Base-by-base conservation (phyloP, 2,329 filamentous ascomycete genomes). In the Macroventuria anomochaeta region DNA sequence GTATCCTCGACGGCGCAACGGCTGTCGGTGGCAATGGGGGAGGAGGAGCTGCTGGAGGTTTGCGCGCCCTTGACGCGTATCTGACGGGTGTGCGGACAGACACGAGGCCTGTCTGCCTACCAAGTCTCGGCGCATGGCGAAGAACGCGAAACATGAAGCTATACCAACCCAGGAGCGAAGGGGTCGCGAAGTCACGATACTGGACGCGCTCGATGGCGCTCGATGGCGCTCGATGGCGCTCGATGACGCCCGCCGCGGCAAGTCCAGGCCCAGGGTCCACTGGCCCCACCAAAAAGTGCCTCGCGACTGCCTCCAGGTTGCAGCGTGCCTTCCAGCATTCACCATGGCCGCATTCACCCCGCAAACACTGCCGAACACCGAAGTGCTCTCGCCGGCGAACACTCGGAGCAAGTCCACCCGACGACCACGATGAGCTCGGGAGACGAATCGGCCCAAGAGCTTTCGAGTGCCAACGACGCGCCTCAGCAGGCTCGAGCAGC, bases 1-100 rank as follows among this genome's bases (percentile, higher is more conserved):
- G 44, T 47, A 93, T 78, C 33, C 73, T 69, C 12, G 67, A 59
- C 28, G 69, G 61, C 40, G 61, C 43, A 43, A 51, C 33, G 48
- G 53, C 31, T 18, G 57, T 15, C 17, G 55, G 18, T 23, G 58
- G 40, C 21, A 50, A 41, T 18, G 54, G 50, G 46, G 63, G 31
- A 31, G 50, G 20, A 39, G 50, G 34, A 15, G 29, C 53, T n/a
- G 26, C 18, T 15, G 52, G 26, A 17, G 18, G 5, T 25, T 36
- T 41, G 5, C 31, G 31, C 8, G 33, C 51, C 23, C 48, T 58
- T 12, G 68, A 71, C 37, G 62, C 66, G 46, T 55, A 42, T 60
- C 65, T 64, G 10, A 49, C 8, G 5, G 18, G 29, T 21, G 32
- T 38, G 38, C 44, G 44, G 37, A 53, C 25, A 53, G 55, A 51